Evolutionary conservation across 441 rosid genomes (phyloP).

Genomic region (Adansonia madagascariensis): DNA sequence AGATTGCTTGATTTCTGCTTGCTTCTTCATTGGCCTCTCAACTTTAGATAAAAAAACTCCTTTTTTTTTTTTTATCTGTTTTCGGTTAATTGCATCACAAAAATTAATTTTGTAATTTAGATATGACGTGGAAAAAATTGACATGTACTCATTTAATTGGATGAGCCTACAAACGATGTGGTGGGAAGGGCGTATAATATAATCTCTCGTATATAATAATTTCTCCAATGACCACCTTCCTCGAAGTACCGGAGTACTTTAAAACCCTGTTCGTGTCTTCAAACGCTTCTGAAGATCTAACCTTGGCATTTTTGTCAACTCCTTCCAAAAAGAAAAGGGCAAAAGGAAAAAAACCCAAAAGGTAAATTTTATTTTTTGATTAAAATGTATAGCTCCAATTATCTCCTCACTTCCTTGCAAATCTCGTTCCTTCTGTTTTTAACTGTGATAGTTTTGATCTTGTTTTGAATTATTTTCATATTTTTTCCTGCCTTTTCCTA

Average conservation of each 20-base stretch:
- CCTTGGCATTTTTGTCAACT: not conserved
- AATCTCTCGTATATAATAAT: no score
- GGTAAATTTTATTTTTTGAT: not conserved
- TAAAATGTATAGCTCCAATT: not conserved
- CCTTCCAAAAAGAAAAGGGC: not conserved
- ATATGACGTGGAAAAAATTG: no score
- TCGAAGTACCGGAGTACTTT: not conserved
- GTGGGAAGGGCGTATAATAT: no score
- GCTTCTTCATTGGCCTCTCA: no score
- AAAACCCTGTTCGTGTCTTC: constrained; percentile 5
- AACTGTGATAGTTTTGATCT: not conserved
- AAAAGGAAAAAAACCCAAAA: not conserved
- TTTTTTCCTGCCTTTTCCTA: not conserved
- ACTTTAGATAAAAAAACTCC: no score
- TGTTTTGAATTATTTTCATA: not conserved
- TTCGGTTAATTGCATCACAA: no score
- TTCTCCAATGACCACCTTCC: not conserved
- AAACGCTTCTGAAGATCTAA: constrained; percentile 16
- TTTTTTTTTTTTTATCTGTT: no score
- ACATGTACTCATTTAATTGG: no score
- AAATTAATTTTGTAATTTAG: no score
- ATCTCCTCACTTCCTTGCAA: not conserved
- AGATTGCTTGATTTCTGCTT: no score
- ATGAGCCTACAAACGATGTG: no score
- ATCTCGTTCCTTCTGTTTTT: not conserved